These are phyloP conservation scores for Termitomyces sp. DNA, from an alignment of 768 basidiomycete species.

Conservation along the genomic window DNA sequence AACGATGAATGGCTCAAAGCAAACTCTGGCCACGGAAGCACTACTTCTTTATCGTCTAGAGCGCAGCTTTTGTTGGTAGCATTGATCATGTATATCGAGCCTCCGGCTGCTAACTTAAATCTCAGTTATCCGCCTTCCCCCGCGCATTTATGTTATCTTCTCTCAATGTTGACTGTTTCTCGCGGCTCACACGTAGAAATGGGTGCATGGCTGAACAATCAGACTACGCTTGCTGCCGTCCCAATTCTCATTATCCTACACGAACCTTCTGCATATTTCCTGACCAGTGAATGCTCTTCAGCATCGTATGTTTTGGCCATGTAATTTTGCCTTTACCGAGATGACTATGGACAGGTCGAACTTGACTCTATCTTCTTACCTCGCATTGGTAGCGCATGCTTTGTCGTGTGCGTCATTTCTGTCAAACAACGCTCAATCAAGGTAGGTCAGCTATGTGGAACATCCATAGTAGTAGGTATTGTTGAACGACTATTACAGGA, in stretches of 20 bases:
- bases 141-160: slow-evolving; percentile 50
- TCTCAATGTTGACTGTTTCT: slow-evolving; percentile 47
- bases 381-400: slow-evolving; percentile 21
- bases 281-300: slow-evolving; percentile 1
- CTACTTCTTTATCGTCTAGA: slow-evolving; percentile 36
- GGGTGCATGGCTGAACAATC: slow-evolving; percentile 20
- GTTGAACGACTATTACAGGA: background rate
- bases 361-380: slow-evolving; percentile 28
- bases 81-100: slow-evolving; percentile 3
- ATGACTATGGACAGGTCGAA: slow-evolving; percentile 1
- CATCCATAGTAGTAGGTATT: background rate
- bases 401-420: slow-evolving; percentile 21
- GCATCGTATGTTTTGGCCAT: slow-evolving; percentile 7
- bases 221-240: slow-evolving; percentile 27
- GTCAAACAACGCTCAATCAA: slow-evolving; percentile 3
- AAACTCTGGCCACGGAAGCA: slow-evolving; percentile 37
- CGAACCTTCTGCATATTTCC: slow-evolving; percentile 60
- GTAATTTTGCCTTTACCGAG: background rate
- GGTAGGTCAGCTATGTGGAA: slow-evolving; percentile 1
- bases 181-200: slow-evolving; percentile 21
- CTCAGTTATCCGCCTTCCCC: slow-evolving; percentile 64
- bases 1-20: slow-evolving; percentile 57
- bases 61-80: slow-evolving; percentile 56
- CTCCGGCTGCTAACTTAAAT: slow-evolving; percentile 13
- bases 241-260: slow-evolving; percentile 59